A percentile compares a stretch with the other conserved stretches of the same genome.
phyloP scores from a whole-genome alignment of 2,329 filamentous ascomycete genomes.

The Colletotrichum kahawae region DNA sequence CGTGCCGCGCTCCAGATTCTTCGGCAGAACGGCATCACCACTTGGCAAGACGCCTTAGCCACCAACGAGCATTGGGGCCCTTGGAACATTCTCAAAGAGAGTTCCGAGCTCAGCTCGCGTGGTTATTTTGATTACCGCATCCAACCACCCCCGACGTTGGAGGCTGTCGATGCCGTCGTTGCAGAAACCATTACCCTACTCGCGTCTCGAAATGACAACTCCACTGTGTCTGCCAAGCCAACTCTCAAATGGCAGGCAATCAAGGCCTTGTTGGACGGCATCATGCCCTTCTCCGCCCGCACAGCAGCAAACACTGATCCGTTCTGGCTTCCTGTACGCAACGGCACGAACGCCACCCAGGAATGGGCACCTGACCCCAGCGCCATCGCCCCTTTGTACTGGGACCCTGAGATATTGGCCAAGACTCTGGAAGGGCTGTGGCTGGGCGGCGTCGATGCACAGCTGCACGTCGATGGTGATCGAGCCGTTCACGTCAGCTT shows the following conservation, averaged over 20 bases:
- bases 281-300: constrained; percentile 30
- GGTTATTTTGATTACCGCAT: constrained; percentile 31
- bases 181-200: constrained; percentile 12
- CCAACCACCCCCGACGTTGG: constrained; percentile 24
- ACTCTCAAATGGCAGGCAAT: constrained; percentile 31
- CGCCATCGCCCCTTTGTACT: constrained; percentile 36
- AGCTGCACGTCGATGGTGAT: constrained; percentile 29
- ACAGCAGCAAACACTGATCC: constrained; percentile 31
- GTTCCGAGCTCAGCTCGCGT: constrained; percentile 24
- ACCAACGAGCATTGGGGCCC: background rate
- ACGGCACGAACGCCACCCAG: background rate
- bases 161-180: constrained; percentile 19
- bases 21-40: constrained; percentile 30
- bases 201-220: constrained; percentile 20
- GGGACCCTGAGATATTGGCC: constrained; percentile 26
- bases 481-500: constrained; percentile 28
- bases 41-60: constrained; percentile 31
- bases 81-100: constrained; percentile 22
- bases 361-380: background rate
- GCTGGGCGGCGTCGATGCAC: background rate
- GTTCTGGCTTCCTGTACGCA: constrained; percentile 23
- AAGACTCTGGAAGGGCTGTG: constrained; percentile 28
- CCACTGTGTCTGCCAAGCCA: constrained; percentile 18
- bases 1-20: constrained; percentile 30
- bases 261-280: constrained; percentile 30